Conservation (phyloP, 352 stramenopile species). For the Globisporangium perplexum region DNA sequence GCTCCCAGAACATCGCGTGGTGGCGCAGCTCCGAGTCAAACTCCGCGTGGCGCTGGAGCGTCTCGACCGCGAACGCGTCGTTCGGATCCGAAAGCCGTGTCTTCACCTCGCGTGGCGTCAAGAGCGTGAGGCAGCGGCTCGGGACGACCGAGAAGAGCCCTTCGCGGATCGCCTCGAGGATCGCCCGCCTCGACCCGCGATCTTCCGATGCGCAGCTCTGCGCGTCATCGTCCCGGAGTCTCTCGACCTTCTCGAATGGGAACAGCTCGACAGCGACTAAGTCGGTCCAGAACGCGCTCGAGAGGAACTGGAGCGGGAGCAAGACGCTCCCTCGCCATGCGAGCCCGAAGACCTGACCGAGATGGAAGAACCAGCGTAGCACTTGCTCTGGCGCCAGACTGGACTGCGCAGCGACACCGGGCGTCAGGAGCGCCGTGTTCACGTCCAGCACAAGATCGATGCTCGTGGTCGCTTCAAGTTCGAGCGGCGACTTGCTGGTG, state of each 20-base stretch:
- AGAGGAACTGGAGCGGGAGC: slow-evolving; percentile 52
- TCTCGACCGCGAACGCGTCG: slow-evolving; percentile 16
- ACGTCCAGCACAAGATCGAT: slow-evolving; percentile 32
- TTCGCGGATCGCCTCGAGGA: slow-evolving; percentile 40
- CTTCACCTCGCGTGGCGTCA: slow-evolving; percentile 27
- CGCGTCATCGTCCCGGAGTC: neutral
- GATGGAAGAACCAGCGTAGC: slow-evolving; percentile 44
- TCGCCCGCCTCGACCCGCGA: slow-evolving; percentile 3
- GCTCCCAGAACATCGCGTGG: slow-evolving; percentile 45
- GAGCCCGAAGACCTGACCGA: slow-evolving; percentile 59
- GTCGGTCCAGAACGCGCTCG: slow-evolving; percentile 33
- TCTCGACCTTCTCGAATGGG: neutral
- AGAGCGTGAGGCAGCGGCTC: slow-evolving; percentile 35
- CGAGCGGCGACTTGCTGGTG: neutral
- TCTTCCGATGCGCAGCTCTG: no score
- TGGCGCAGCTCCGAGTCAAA: slow-evolving; percentile 19
- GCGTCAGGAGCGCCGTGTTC: slow-evolving; percentile 37
- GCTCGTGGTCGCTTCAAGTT: neutral
- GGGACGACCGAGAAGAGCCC: slow-evolving; percentile 52
- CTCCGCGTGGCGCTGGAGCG: slow-evolving; percentile 22
- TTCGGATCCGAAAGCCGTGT: slow-evolving; percentile 27
- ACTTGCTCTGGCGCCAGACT: slow-evolving; percentile 19
- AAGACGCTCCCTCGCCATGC: slow-evolving; percentile 43
- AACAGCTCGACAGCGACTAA: slow-evolving; percentile 8
- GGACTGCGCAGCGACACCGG: slow-evolving; percentile 12